phyloP scores from a whole-genome alignment of 2,329 filamentous ascomycete genomes.

The Geosmithia flava region DNA sequence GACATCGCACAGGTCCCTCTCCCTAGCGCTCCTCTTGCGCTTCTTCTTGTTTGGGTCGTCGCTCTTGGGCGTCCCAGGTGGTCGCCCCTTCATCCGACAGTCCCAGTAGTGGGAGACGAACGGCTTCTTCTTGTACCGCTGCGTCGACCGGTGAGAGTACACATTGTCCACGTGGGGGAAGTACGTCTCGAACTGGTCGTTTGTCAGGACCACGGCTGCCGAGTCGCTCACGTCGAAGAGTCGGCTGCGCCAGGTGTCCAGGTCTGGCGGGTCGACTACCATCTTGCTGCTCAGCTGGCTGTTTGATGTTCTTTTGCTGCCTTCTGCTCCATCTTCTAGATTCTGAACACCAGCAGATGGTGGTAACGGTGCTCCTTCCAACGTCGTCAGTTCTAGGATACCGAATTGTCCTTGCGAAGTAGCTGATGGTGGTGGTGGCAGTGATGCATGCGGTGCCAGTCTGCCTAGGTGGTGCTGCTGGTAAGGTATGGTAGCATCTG shows the following conservation, averaged over 20 bases:
- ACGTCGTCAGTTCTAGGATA: slow-evolving; percentile 23
- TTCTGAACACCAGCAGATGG: slow-evolving; percentile 19
- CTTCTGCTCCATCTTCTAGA: neutral
- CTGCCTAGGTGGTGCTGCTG: slow-evolving; percentile 7
- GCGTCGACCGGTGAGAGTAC: slow-evolving; percentile 73
- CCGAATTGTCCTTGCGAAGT: slow-evolving; percentile 27
- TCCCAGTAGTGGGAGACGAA: slow-evolving; percentile 80
- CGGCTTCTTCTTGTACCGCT: slow-evolving; percentile 70
- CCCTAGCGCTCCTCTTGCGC: slow-evolving; percentile 61
- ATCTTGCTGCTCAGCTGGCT: slow-evolving; percentile 42
- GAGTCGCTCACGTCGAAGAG: slow-evolving; percentile 56
- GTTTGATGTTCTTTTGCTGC: neutral
- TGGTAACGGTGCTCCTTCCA: too few relatives aligned
- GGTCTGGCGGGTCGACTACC: slow-evolving; percentile 52
- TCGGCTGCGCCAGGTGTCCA: slow-evolving; percentile 57
- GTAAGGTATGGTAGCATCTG: neutral
- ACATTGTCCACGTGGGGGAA: slow-evolving; percentile 78
- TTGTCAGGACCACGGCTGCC: slow-evolving; percentile 56
- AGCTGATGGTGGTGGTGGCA: slow-evolving; percentile 1
- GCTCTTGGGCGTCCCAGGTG: slow-evolving; percentile 67
- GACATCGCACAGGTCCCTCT: slow-evolving; percentile 71
- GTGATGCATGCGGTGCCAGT: neutral
- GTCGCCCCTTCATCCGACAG: slow-evolving; percentile 68
- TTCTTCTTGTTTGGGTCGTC: slow-evolving; percentile 75
- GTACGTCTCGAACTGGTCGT: slow-evolving; percentile 72